Base-by-base conservation (phyloP, 2,329 filamentous ascomycete genomes). In the Pseudogymnoascus sp. region DNA sequence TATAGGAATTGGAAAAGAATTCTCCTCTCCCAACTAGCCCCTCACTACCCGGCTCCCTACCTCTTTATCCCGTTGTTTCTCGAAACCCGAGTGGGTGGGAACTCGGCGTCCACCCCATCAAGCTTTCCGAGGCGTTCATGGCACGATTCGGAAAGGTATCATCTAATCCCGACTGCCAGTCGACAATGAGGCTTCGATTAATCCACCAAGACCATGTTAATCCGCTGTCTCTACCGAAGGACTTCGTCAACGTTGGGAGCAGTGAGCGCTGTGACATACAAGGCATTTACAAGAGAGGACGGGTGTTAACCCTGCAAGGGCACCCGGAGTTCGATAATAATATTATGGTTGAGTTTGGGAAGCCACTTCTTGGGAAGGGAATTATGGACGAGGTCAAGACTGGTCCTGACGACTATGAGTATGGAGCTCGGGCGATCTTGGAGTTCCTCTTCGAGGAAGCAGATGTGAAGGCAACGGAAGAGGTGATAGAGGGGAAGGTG, bases 281-380 rank as follows among this genome's bases (percentile, higher is more conserved):
- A 62, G 77, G 77, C 0, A 61, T 78, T 4, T 77, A 75, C 63
- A 65, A 76, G 62, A 67, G 72, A 1, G 72, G 73, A 0, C 68
- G 75, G 0, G 68, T 78, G 0, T 67, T 79, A 16, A 78, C 76
- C 0, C 74, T 73, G 26, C 76, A 78, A 55, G 76, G 76, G 0
- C 76, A 78, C 64, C 77, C 76, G 21, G 77, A 78, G 62, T 79
- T 78, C 66, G 74, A 78, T 60, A 66, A 69, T 0, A 74, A 78
- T 68, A 74, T 70, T 0, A 62, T 77, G 21, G 73, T 73, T 60
- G 68, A 72, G 1, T 76, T 76, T 62, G 73, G 74, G 8, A 65
- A 58, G 2, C 33, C 29, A 11, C 63, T 59, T 7, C 72, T 72
- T 70, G 64, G 64, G 5, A 39, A 65, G 4, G 63, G 68, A 23